Evolutionary conservation across 257 asterid species (phyloP), one percentile per base, ranked within the genome.

Genomic region (Nyctanthes arbortristis): DNA sequence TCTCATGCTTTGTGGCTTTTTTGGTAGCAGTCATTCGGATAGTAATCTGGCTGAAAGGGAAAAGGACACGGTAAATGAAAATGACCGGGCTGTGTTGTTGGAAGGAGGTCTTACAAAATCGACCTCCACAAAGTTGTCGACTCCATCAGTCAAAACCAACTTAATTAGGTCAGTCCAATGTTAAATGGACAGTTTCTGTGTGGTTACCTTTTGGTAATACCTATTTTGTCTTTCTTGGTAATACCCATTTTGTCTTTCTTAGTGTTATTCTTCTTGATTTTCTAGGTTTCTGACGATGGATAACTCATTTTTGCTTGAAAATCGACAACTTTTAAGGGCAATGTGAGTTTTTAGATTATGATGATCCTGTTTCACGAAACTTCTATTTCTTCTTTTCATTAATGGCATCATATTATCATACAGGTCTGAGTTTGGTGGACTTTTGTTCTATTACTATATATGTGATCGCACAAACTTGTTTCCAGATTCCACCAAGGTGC

Each of bases 341-440:
- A 78, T 80, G 91, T 85, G 72, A 80, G 86, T 68, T 65, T 27
- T 71, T 60, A 67, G 58, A 32, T 61, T 35, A 30, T 67, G 27
- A 66, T 58, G 40, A 49, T 29, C 55, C 37, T 30, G 35, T 28
- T 32, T 22, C 16, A 29, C 73, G 29, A 27, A 56, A 28, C 35
- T 67, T 73, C 32, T 65, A 12, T 63, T 63, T 34, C 40, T 56
- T 65, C 74, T 60, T 66, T 69, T 16, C 45, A 20, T 18, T 49
- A 49, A 67, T 43, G 16, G 59, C 71, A 34, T 63, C 67, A 45
- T 57, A 70, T 70, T 81, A 45, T 76, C 28, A 34, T 73, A 75
- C 85, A 93, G 99, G 94, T 82, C 99, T 71, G 97, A 93, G 81
- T 87, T 91, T 73, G 99, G 97, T 62, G 94, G 87, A 76, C 85